Evolutionary conservation across 768 basidiomycete genomes (phyloP).

Genomic region (Wakefieldia striispora): DNA sequence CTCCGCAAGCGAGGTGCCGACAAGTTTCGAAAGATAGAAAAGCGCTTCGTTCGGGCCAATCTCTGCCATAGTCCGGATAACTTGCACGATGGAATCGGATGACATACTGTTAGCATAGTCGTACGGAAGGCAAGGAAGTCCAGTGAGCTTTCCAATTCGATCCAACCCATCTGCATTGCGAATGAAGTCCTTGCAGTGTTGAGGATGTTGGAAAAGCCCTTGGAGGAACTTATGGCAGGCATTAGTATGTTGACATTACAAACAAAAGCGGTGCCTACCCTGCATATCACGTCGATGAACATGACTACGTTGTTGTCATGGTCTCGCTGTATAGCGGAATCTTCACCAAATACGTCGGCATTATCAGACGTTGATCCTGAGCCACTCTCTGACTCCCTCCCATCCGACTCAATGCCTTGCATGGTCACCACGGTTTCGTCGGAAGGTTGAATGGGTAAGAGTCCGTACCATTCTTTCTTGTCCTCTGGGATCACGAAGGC

Average conservation of each 20-base stretch:
- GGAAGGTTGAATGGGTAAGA: conserved; percentile 35
- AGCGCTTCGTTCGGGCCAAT: conserved; percentile 78
- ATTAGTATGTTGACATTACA: conserved; percentile 3
- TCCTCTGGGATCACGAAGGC: conserved; percentile 54
- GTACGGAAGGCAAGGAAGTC: conserved; percentile 83
- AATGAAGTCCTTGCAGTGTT: conserved; percentile 90
- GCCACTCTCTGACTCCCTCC: conserved; percentile 18
- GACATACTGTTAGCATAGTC: conserved; percentile 84
- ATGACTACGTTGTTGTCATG: conserved; percentile 78
- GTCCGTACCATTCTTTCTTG: conserved; percentile 64
- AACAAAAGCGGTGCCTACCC: conserved; percentile 46
- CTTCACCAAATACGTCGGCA: conserved; percentile 25
- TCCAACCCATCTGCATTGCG: conserved; percentile 68
- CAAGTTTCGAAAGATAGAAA: conserved; percentile 63
- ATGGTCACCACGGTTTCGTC: conserved; percentile 42
- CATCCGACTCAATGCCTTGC: conserved; percentile 40
- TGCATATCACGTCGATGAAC: conserved; percentile 75
- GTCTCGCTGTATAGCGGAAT: conserved; percentile 41
- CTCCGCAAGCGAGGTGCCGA: conserved; percentile 64
- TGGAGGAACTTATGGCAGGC: conserved; percentile 68
- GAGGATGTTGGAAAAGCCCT: conserved; percentile 89
- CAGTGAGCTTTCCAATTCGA: conserved; percentile 72
- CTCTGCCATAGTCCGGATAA: conserved; percentile 87
- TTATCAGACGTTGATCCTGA: conserved; percentile 18
- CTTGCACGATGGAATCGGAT: conserved; percentile 84